phyloP scores from a whole-genome alignment of 2,329 filamentous ascomycete genomes.

The Neofusicoccum kwambonambiense region DNA sequence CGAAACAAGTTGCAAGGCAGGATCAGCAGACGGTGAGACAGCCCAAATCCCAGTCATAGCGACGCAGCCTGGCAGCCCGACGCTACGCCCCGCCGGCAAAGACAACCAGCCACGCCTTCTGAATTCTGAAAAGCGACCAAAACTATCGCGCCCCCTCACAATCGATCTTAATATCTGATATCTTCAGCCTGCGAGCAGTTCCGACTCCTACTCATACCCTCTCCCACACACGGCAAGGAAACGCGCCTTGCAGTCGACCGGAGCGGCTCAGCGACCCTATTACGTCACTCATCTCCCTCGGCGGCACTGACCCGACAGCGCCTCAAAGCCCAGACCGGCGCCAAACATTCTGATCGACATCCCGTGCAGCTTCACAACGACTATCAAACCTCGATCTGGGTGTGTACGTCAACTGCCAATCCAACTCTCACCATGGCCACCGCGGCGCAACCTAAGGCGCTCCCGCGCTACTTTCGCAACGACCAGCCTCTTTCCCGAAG shows the following conservation, averaged over 20 bases:
- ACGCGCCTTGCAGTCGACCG: neutral
- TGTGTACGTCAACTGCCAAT: neutral
- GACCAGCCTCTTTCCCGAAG: conserved; percentile 35
- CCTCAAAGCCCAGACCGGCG: neutral
- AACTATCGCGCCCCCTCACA: neutral
- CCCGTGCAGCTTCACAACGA: conserved; percentile 8
- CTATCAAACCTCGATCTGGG: neutral
- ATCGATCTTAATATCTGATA: neutral
- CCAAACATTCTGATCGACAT: conserved; percentile 15
- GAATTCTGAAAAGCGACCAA: neutral
- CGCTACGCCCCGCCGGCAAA: neutral
- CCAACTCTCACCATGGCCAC: conserved; percentile 3
- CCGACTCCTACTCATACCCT: neutral
- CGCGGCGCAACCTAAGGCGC: conserved; percentile 21
- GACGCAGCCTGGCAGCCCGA: neutral
- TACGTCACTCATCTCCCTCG: conserved; percentile 7
- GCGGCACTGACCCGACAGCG: conserved; percentile 7
- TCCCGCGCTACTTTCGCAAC: conserved; percentile 44
- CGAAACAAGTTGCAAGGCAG: conserved; percentile 6
- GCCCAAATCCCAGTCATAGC: neutral
- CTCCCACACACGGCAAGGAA: neutral
- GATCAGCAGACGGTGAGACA: conserved; percentile 6
- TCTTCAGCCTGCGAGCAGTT: neutral
- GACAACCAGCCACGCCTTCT: conserved; percentile 12
- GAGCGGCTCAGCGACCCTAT: conserved; percentile 7